phyloP scores from a whole-genome alignment of 1,284 basidiomycete species.

The Phylloporus sp. region DNA sequence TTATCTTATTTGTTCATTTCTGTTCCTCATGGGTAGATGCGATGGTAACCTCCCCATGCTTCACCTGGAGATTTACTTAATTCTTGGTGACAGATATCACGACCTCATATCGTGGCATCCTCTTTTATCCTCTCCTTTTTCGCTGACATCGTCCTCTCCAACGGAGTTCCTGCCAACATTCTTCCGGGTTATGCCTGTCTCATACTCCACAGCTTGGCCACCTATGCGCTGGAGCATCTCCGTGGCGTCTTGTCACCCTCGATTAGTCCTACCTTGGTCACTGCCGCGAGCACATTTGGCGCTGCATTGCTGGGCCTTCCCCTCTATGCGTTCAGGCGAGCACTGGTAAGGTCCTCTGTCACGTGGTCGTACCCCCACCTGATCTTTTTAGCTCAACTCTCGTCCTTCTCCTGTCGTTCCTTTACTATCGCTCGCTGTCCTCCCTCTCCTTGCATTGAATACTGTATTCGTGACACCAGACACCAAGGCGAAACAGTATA shows the following conservation, averaged over 20 bases:
- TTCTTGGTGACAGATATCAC: constrained; percentile 48
- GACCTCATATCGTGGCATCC: constrained; percentile 51
- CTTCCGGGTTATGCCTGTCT: constrained; percentile 73
- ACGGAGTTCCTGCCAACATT: constrained; percentile 51
- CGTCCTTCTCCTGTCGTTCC: constrained; percentile 53
- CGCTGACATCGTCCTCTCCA: constrained; percentile 62
- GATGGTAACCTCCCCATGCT: constrained; percentile 56
- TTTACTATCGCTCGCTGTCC: constrained; percentile 58
- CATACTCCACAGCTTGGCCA: constrained; percentile 62
- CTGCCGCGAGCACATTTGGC: constrained; percentile 64
- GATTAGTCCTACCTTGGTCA: constrained; percentile 59
- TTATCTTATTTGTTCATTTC: constrained; percentile 72
- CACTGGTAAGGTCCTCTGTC: constrained; percentile 57
- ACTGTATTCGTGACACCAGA: constrained; percentile 66
- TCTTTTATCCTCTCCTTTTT: constrained; percentile 59
- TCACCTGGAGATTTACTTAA: constrained; percentile 40
- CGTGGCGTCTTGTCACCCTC: constrained; percentile 62
- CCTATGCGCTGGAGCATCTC: constrained; percentile 69
- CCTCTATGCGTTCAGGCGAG: constrained; percentile 65
- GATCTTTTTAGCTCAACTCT: constrained; percentile 46
- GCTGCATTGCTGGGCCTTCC: constrained; percentile 69
- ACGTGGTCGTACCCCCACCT: constrained; percentile 8
- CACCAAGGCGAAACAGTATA: constrained; percentile 54
- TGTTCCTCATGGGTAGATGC: constrained; percentile 69
- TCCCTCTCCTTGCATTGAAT: constrained; percentile 68